Evolutionary conservation across 306 rosid genomes (phyloP), one percentile per base, ranked within the genome.

Genomic region (Astragalus membranaceus): DNA sequence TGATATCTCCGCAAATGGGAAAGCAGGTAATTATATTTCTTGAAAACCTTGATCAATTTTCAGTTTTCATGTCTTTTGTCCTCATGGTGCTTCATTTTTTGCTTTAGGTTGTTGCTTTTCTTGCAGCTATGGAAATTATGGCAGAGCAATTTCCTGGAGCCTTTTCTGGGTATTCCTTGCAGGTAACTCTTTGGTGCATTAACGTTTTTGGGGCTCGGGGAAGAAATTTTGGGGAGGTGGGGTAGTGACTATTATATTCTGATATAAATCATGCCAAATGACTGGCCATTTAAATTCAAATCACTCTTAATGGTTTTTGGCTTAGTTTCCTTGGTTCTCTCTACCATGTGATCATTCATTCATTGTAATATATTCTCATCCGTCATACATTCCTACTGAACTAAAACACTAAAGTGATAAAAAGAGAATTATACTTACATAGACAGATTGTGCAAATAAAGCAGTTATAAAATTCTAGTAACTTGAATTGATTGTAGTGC

Each of bases 121-220:
- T 94, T 71, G 96, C 97, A n/a, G 90, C 98, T 8, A 94, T 94
- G 97, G 97, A 93, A 72, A 88, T 87, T 41, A 87, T 94, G 98
- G 92, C 94, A 26, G 90, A 90, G 81, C 96, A 92, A 73, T 92
- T 87, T 83, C 96, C 98, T 73, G 96, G 95, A 59, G 98, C 98
- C 74, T 89, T 89, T 78, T 88, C 95, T 33, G 98, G 96, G 32
- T 92, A 92, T 80, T 88, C 92, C 42, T 83, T 92, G 39, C 88
- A 92, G 96, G 98, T 92, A 63, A 56, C 68, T 55, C 61, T 39
- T 69, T 42, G 49, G 59, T 35, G 33, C 54, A 48, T 64, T 73
- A 39, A 20, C 64, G 49, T 54, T 63, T 69, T 63, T 73, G 36
- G 42, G 76, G 49, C 14, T 48, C 30, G 66, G 36, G 52, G 64